Base-by-base conservation (phyloP, 2,329 filamentous ascomycete genomes). In the Talaromyces albobiverticillius region DNA sequence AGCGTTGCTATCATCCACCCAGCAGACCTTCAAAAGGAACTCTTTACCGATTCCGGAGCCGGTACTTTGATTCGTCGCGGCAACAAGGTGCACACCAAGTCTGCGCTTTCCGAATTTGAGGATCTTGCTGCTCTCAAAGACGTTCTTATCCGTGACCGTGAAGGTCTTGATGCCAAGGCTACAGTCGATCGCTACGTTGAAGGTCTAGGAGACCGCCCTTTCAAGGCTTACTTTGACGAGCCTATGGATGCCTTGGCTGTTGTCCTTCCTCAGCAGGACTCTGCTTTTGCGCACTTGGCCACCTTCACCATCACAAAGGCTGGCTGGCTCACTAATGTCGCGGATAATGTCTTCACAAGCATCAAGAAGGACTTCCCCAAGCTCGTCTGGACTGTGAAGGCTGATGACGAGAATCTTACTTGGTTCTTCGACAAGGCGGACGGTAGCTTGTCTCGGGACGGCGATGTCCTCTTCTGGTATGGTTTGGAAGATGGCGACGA, bases 351-450 rank as follows among this genome's bases (percentile, higher is more conserved):
- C 55, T 96, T 97, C 71, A 84, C 88, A 60, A 88, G 89, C 59
- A 89, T 97, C 71, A 95, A 93, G 80, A 95, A 95, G 74, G 93
- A 96, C 67, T 88, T 92, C 71, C 86, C 91, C 53, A 90, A 88
- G 75, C 81, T 97, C 60, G 88, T 90, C 60, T 99, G 92, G 93
- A 95, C 91, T n/a, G 93, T 96, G 57, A 93, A 89, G 76, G 88
- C 92, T 67, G 88, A 95, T 62, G 92, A 97, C 64, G 93, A 97
- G 81, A 96, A 97, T 71, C 79, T 97, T 64, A 92, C 90, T 10
- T 97, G 93, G 94, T 96, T 97, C 79, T 95, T 95, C 62, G 92
- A 96, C 74, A 96, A 96, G 80, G 88, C 93, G 9, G 91, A 96
- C 63, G 93, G 94, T 54, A 96, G 90, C 72, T 82, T 96, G 64